Conservation (phyloP, 176 grass and related monocot species). For the Saccharum officinarum region DNA sequence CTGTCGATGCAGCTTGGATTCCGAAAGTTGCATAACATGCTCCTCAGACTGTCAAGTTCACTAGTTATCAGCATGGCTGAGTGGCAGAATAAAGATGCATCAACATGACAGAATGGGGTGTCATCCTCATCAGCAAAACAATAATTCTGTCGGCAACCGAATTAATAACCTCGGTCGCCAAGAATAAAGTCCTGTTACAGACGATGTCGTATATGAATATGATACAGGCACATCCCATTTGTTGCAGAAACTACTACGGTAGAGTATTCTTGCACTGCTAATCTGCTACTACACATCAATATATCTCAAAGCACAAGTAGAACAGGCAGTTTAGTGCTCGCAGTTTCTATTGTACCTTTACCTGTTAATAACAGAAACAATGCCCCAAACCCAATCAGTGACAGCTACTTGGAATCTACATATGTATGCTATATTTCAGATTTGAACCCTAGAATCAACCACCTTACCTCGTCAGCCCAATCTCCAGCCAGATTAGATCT, state of each 20-base stretch:
- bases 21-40: background rate
- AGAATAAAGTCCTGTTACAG: background rate
- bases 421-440: background rate
- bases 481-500: conserved; percentile 13
- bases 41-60: background rate
- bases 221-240: background rate
- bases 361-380: conserved; percentile 17
- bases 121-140: too few species aligned
- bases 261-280: background rate
- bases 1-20: background rate
- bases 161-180: background rate
- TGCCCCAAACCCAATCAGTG: conserved; percentile 16
- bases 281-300: background rate
- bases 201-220: background rate
- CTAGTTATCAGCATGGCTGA: too few species aligned
- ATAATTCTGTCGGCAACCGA: background rate
- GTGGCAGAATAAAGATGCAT: too few species aligned
- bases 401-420: conserved; percentile 20
- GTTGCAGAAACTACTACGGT: background rate
- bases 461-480: conserved; percentile 3
- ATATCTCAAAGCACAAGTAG: background rate
- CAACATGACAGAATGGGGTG: too few species aligned
- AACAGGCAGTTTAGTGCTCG: background rate
- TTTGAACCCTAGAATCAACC: conserved; percentile 6
- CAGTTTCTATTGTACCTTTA: conserved; percentile 2